phyloP scores from a whole-genome alignment of 2,329 filamentous ascomycete genomes.

The Ascochyta pisi region DNA sequence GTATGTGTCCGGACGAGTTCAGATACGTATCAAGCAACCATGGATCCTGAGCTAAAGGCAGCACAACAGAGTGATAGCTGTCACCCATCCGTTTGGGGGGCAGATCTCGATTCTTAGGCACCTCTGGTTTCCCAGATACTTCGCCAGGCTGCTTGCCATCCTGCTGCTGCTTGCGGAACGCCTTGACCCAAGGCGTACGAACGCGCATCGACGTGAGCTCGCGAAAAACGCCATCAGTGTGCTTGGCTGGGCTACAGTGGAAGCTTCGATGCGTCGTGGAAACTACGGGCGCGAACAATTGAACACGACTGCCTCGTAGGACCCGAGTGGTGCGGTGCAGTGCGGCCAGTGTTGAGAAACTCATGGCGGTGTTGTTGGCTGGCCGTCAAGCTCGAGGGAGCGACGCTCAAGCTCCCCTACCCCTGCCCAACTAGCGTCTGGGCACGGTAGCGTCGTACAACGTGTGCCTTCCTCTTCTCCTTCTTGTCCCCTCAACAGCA shows the following conservation, averaged over 20 bases:
- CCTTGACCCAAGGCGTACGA: slow-evolving; percentile 73
- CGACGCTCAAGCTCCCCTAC: slow-evolving; percentile 29
- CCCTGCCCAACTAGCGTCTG: slow-evolving; percentile 21
- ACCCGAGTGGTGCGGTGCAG: slow-evolving; percentile 24
- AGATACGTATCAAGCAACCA: slow-evolving; percentile 81
- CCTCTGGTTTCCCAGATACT: slow-evolving; percentile 41
- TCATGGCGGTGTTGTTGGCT: slow-evolving; percentile 30
- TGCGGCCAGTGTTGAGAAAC: slow-evolving; percentile 24
- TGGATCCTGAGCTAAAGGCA: slow-evolving; percentile 75
- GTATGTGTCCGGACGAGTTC: slow-evolving; percentile 76
- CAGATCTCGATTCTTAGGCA: slow-evolving; percentile 61
- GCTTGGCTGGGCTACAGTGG: slow-evolving; percentile 32
- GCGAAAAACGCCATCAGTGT: slow-evolving; percentile 66
- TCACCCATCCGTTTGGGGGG: slow-evolving; percentile 73
- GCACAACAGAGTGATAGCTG: slow-evolving; percentile 71
- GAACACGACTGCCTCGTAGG: slow-evolving; percentile 12
- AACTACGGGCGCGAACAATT: background rate
- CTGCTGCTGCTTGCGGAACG: slow-evolving; percentile 61
- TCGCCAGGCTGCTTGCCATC: slow-evolving; percentile 41
- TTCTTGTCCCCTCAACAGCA: slow-evolving; percentile 3
- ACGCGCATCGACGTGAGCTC: slow-evolving; percentile 57
- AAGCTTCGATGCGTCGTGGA: slow-evolving; percentile 25
- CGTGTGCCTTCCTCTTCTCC: background rate
- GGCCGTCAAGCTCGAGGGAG: slow-evolving; percentile 18
- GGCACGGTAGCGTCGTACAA: slow-evolving; percentile 19